Evolutionary conservation across 176 grass and related monocot genomes (phyloP).

Genomic region (Echinochloa phyllopogon): DNA sequence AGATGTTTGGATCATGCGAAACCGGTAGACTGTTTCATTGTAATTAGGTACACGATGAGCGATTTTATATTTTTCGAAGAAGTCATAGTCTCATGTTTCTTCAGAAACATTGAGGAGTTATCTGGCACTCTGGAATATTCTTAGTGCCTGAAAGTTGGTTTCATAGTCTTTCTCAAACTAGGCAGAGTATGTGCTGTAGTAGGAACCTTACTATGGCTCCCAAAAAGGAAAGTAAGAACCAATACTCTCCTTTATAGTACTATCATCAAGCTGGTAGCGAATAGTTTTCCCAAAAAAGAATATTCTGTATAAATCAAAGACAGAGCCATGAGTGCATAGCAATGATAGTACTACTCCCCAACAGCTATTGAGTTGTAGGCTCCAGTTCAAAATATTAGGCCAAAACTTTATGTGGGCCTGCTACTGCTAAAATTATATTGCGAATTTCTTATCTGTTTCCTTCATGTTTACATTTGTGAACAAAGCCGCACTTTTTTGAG

Average conservation of each 20-base stretch:
- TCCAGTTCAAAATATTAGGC: constrained; percentile 26
- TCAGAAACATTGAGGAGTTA: background rate
- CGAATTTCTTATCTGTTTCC: background rate
- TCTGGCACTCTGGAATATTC: constrained; percentile 15
- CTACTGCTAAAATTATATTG: background rate
- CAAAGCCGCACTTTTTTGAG: background rate
- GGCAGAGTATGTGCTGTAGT: constrained; percentile 12
- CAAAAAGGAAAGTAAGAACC: background rate
- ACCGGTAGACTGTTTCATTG: background rate
- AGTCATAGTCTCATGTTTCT: background rate
- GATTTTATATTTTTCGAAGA: background rate
- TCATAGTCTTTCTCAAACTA: constrained; percentile 19
- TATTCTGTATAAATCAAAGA: background rate
- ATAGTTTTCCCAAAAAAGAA: background rate
- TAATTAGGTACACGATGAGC: background rate
- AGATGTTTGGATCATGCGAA: background rate
- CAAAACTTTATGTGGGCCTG: background rate
- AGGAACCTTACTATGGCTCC: background rate
- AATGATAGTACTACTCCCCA: constrained; percentile 20
- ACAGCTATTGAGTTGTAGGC: constrained; percentile 2
- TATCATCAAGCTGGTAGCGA: background rate
- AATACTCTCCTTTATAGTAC: background rate
- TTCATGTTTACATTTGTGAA: constrained; percentile 17
- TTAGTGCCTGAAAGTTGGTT: background rate
- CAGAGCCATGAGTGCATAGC: background rate